phyloP scores from a whole-genome alignment of 805 yeast genomes.

The Yarrowia phangngaensis region DNA sequence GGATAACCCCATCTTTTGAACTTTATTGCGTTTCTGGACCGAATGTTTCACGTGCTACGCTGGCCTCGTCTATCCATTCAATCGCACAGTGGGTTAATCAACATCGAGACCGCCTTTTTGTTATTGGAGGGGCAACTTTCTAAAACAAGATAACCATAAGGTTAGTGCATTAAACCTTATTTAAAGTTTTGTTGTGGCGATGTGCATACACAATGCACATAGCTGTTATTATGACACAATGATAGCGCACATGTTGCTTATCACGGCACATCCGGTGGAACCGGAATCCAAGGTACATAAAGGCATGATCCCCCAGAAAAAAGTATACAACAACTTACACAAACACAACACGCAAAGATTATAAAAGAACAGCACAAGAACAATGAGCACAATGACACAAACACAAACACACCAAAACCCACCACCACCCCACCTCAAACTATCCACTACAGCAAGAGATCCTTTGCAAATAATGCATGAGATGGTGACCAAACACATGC shows the following conservation, averaged over 20 bases:
- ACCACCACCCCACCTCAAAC: conserved; percentile 19
- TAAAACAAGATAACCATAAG: too few relatives aligned
- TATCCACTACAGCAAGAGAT: conserved; percentile 11
- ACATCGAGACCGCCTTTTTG: conserved; percentile 66
- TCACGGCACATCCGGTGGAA: conserved; percentile 25
- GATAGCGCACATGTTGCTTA: conserved; percentile 20
- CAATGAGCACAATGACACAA: conserved; percentile 26
- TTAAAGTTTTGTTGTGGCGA: conserved; percentile 22
- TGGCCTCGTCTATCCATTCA: conserved; percentile 58
- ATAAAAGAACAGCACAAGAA: not conserved
- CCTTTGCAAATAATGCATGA: conserved; percentile 17
- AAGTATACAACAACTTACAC: conserved; percentile 1
- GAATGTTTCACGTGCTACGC: conserved; percentile 49
- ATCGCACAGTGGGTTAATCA: conserved; percentile 74
- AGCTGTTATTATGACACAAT: conserved; percentile 20
- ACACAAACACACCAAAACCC: conserved; percentile 19
- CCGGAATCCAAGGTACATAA: too few relatives aligned
- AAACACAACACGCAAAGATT: conserved; percentile 2
- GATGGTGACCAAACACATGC: conserved; percentile 31
- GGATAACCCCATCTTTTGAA: conserved; percentile 60
- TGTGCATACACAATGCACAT: conserved; percentile 11
- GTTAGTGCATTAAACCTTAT: too few relatives aligned
- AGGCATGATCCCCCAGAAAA: too few relatives aligned
- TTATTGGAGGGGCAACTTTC: conserved; percentile 68
- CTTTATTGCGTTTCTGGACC: conserved; percentile 61